These are phyloP conservation scores for Ceratocystis colombiana DNA, from an alignment of 2,329 filamentous ascomycete species.

Conservation along the genomic window DNA sequence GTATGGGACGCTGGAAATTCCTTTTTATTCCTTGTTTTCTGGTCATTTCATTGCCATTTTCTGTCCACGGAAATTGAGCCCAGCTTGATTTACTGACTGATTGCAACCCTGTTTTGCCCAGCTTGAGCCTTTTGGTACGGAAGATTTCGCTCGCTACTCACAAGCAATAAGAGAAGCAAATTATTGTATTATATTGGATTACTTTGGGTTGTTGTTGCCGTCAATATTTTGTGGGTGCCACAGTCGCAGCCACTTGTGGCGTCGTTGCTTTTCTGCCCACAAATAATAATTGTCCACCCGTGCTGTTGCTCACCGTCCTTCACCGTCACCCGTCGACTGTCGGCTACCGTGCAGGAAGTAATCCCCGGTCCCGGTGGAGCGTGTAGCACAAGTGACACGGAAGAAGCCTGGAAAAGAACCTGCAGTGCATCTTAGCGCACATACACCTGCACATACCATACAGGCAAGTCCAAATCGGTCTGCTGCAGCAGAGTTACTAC, in stretches of 20 bases:
- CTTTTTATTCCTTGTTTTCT: neutral
- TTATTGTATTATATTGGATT: too few relatives aligned
- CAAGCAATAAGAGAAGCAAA: too few relatives aligned
- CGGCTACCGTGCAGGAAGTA: too few relatives aligned
- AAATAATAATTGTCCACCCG: neutral
- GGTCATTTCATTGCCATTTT: neutral
- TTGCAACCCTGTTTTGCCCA: too few relatives aligned
- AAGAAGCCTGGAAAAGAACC: neutral
- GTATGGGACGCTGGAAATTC: neutral
- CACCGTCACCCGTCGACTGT: too few relatives aligned
- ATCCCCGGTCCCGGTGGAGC: neutral
- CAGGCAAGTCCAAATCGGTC: neutral
- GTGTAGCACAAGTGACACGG: neutral
- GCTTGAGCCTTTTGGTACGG: too few relatives aligned
- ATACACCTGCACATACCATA: conserved; percentile 7
- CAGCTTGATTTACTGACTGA: too few relatives aligned
- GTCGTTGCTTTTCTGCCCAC: neutral
- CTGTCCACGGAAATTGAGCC: neutral
- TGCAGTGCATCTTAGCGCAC: neutral
- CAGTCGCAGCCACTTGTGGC: neutral
- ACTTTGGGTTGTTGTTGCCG: neutral
- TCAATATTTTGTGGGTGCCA: neutral
- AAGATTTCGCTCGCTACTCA: too few relatives aligned
- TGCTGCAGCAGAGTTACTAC: neutral
- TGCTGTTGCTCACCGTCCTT: too few relatives aligned